phyloP scores from a whole-genome alignment of 2,329 filamentous ascomycete genomes.

The Alternaria brassicae region DNA sequence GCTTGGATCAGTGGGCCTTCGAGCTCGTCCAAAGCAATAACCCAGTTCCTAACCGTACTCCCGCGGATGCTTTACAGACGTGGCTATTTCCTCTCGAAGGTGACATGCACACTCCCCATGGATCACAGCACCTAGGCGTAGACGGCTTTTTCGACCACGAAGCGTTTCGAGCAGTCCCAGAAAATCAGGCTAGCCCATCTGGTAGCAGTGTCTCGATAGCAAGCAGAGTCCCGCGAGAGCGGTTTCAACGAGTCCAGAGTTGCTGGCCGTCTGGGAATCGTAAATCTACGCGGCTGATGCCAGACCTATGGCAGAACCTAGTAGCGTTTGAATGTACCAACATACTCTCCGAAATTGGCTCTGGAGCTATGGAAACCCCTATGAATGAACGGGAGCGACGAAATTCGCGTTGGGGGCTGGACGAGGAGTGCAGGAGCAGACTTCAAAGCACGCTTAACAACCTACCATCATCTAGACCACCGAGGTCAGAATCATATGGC shows the following conservation, averaged over 20 bases:
- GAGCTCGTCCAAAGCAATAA: constrained; percentile 49
- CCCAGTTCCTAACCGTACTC: constrained; percentile 45
- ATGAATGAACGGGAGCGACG: constrained; percentile 40
- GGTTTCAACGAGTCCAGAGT: constrained; percentile 50
- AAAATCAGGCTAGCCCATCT: constrained; percentile 44
- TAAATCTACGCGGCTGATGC: constrained; percentile 43
- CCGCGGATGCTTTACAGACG: constrained; percentile 46
- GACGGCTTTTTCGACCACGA: constrained; percentile 44
- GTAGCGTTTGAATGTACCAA: constrained; percentile 42
- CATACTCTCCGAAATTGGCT: constrained; percentile 43
- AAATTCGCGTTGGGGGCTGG: constrained; percentile 48
- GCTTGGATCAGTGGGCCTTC: constrained; percentile 49
- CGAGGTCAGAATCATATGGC: constrained; percentile 37
- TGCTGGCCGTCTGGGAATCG: constrained; percentile 48
- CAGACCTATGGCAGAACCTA: constrained; percentile 46
- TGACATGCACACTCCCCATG: constrained; percentile 37
- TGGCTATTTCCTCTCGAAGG: constrained; percentile 48
- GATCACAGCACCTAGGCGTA: constrained; percentile 39
- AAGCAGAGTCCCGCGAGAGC: constrained; percentile 48
- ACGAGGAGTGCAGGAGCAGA: constrained; percentile 51
- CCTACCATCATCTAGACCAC: constrained; percentile 27
- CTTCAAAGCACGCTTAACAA: constrained; percentile 45
- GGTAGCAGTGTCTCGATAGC: constrained; percentile 48
- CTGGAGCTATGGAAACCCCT: constrained; percentile 32
- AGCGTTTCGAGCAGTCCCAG: constrained; percentile 27